These are phyloP conservation scores for Entamoeba invadens DNA, from an alignment of 208 protist species.

Conservation along the genomic window DNA sequence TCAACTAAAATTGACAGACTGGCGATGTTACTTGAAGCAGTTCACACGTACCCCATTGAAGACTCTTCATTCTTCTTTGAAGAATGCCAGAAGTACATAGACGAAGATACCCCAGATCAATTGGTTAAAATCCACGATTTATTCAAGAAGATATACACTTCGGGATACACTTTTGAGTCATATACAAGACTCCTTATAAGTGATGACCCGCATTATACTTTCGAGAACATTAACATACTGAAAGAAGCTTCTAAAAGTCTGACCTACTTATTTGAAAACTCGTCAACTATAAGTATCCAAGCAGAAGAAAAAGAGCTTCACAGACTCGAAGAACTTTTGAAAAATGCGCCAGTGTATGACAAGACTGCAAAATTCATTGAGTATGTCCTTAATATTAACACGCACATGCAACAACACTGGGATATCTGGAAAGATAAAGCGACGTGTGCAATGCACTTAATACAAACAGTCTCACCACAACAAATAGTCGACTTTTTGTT, in stretches of 20 bases:
- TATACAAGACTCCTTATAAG: neutral
- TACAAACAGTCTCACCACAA: neutral
- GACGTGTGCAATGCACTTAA: neutral
- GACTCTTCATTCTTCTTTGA: neutral
- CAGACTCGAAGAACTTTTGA: neutral
- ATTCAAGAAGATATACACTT: neutral
- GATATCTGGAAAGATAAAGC: neutral
- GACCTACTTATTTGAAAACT: neutral
- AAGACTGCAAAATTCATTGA: neutral
- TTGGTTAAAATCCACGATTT: neutral
- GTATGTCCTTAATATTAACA: neutral
- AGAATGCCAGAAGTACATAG: neutral
- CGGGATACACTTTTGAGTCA: neutral
- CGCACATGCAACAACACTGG: neutral
- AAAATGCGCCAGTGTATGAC: neutral
- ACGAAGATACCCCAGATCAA: neutral
- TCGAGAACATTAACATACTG: neutral
- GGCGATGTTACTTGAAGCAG: neutral
- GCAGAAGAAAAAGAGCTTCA: neutral
- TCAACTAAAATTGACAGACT: neutral
- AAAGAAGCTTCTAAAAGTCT: neutral
- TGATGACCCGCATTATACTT: neutral
- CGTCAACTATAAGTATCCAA: neutral
- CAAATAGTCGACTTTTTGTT: neutral
- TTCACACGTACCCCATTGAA: neutral